These are phyloP conservation scores for Teunomyces aglyptinius DNA, from an alignment of 805 yeast species.

Conservation along the genomic window DNA sequence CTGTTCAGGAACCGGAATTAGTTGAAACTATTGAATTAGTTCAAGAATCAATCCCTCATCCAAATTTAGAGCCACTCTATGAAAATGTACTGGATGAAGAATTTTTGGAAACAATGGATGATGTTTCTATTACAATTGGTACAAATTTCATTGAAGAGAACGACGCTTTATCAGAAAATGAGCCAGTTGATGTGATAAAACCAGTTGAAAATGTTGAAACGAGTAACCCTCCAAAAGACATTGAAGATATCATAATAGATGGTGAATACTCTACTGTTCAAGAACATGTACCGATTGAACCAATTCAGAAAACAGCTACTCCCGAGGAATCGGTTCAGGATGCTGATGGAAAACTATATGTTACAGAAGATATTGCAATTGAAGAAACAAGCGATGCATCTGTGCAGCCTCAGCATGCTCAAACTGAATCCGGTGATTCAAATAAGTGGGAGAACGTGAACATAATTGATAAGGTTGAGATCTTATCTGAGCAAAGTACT, in stretches of 20 bases:
- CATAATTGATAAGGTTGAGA: not conserved
- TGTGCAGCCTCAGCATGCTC: not conserved
- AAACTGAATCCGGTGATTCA: too few relatives aligned
- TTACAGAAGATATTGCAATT: not conserved
- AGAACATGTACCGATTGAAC: too few relatives aligned
- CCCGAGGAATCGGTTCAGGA: not conserved
- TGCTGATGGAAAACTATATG: not conserved
- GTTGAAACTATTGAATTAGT: not conserved
- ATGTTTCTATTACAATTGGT: not conserved
- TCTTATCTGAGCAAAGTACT: too few relatives aligned
- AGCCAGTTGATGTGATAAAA: too few relatives aligned
- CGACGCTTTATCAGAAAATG: too few relatives aligned
- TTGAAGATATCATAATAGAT: not conserved
- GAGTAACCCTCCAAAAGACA: not conserved
- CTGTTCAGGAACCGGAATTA: not conserved
- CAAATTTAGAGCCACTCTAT: not conserved
- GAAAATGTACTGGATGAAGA: not conserved
- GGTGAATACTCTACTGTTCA: not conserved
- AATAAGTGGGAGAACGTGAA: not conserved
- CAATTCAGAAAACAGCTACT: not conserved
- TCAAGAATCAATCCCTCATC: not conserved
- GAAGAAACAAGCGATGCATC: not conserved
- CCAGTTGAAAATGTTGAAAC: too few relatives aligned
- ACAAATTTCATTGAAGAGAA: not conserved
- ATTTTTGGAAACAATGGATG: not conserved